These are phyloP conservation scores for Leccinum imitatum DNA, from an alignment of 768 basidiomycete species.

Conservation along the genomic window DNA sequence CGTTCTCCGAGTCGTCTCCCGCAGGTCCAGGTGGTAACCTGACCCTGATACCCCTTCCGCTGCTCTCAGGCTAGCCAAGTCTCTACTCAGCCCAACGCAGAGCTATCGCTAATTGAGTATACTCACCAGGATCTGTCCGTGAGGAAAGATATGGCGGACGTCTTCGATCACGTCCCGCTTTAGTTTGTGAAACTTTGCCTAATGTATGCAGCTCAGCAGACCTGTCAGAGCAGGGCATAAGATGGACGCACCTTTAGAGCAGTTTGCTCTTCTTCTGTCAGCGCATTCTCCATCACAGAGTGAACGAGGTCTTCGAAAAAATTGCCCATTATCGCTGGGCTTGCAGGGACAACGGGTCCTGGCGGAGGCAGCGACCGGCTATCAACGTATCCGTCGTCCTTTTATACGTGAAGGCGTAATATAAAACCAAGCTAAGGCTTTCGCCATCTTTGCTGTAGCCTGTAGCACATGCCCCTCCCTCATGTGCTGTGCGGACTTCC, in stretches of 20 bases:
- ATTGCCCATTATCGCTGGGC: slow-evolving; percentile 27
- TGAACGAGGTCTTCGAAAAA: slow-evolving; percentile 32
- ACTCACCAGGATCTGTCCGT: slow-evolving; percentile 30
- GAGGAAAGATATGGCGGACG: slow-evolving; percentile 27
- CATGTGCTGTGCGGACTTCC: not conserved
- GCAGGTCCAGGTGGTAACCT: slow-evolving; percentile 19
- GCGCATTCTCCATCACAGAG: slow-evolving; percentile 17
- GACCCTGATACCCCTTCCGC: slow-evolving; percentile 23
- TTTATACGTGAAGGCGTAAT: not conserved
- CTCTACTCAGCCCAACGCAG: not conserved
- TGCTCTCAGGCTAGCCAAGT: slow-evolving; percentile 22
- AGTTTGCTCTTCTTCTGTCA: slow-evolving; percentile 25
- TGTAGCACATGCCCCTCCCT: not conserved
- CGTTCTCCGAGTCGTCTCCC: not conserved
- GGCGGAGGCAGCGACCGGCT: not conserved
- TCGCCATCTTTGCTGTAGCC: not conserved
- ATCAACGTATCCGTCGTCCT: not conserved
- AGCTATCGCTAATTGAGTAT: not conserved
- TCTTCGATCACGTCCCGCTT: slow-evolving; percentile 31
- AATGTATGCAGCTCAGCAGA: not conserved
- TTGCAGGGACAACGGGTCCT: not conserved
- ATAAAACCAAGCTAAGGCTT: not conserved
- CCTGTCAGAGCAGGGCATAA: not conserved
- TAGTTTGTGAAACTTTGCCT: slow-evolving; percentile 33
- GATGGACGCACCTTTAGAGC: slow-evolving; percentile 22